Base-by-base conservation (phyloP, 306 rosid genomes). In the Rosa persica region DNA sequence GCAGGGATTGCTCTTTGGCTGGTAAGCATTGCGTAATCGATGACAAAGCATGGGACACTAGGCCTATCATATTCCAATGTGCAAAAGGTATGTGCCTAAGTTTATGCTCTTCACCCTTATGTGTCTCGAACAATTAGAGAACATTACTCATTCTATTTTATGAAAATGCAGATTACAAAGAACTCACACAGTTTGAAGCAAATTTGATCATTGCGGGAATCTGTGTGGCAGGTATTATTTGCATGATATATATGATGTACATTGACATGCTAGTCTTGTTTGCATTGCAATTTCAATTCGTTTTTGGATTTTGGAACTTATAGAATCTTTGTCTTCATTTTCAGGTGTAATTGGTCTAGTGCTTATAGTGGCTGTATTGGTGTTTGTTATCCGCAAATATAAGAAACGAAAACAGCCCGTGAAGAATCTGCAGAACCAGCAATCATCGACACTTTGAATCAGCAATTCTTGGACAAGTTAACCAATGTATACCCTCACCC, bases 1-100 rank as follows among this genome's bases (percentile, higher is more conserved):
- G 80, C 76, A 54, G 80, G 66, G 67, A 81, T 58, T 81, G 84
- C 54, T 0, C 43, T 34, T 66, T 40, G 46, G n/a, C 70, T 5
- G 76, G 84, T 8, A 47, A 60, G n/a, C 20, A 8, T 1, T 81
- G 84, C 13, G 9, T 13, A 17, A 17, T 25, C 7, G 47, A n/a
- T 20, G 48, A 17, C 47, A 42, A 43, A 5, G 72, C 75, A 10
- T 67, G 27, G 46, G 68, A 69, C 0, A 6, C 17, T 12, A 78
- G 61, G 8, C 81, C 75, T 3, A 2, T 67, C 44, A 58, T 23
- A 38, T 10, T 51, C 20, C 4, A 5, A 1, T 77, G 81, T 19
- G 8, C 1, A 38, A 70, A 25, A 16, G 54, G 72, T 60, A 13
- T 5, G 51, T 20, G 30, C 27, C 60, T 12, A 6, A 6, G n/a